phyloP scores from a whole-genome alignment of 108 stramenopile genomes.

The Cafeteria roenbergensis region DNA sequence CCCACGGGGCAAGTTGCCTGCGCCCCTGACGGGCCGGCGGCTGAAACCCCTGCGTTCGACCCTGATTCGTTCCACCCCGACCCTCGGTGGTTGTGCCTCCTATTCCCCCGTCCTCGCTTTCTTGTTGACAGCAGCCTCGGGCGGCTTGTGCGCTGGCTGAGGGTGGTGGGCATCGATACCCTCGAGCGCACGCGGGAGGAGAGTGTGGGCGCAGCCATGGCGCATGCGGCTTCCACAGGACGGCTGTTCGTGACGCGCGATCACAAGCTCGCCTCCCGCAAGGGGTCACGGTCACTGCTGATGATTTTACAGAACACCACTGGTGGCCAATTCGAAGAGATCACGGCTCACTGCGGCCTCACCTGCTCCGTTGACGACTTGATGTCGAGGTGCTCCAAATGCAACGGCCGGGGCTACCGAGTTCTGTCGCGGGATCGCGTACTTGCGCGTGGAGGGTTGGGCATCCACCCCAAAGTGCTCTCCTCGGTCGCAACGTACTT shows the following conservation, averaged over 20 bases:
- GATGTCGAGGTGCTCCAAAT: background rate
- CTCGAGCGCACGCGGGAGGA: background rate
- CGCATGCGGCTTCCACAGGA: too few relatives aligned
- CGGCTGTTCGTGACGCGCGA: conserved; percentile 1
- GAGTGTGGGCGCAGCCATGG: too few relatives aligned
- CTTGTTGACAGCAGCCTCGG: background rate
- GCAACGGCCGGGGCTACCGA: conserved; percentile 3
- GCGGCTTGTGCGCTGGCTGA: conserved; percentile 6
- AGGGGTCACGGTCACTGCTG: too few relatives aligned
- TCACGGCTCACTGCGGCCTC: background rate
- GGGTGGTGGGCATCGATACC: conserved; percentile 2
- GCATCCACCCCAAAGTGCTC: conserved; percentile 3
- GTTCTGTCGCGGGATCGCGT: too few relatives aligned
- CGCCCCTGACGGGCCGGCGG: too few relatives aligned
- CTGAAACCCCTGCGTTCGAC: too few relatives aligned
- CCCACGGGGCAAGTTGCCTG: too few relatives aligned
- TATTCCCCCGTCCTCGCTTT: background rate
- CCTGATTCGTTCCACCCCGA: too few relatives aligned
- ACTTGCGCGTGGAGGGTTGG: too few relatives aligned
- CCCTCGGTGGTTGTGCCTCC: too few relatives aligned
- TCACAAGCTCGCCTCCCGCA: background rate
- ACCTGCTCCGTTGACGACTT: background rate
- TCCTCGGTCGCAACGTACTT: background rate
- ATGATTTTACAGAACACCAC: too few relatives aligned
- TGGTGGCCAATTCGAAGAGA: background rate